Evolutionary conservation across 345 rosid species (phyloP).

Genomic region (Linum tenue): DNA sequence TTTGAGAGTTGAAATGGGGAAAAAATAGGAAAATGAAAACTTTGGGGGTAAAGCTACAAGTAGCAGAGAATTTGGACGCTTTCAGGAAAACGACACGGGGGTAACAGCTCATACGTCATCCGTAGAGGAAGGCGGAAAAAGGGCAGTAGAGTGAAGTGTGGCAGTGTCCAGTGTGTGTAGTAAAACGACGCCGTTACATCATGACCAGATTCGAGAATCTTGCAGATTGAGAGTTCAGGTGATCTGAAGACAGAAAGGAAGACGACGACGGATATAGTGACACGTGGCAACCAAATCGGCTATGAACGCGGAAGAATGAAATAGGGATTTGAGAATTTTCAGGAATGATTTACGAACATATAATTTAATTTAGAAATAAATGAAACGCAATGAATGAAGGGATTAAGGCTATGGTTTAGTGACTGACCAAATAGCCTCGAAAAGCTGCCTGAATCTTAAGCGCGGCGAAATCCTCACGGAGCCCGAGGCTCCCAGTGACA

Average conservation of each 20-base stretch:
- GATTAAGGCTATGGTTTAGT: not conserved
- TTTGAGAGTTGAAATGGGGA: not conserved
- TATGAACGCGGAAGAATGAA: not conserved
- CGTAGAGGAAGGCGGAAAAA: not conserved
- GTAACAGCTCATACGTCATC: conserved; percentile 17
- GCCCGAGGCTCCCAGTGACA: conserved; percentile 24
- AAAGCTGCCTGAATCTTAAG: conserved; percentile 74
- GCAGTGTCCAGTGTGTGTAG: not conserved
- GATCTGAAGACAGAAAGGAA: not conserved
- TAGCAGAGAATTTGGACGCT: not conserved
- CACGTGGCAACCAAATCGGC: not conserved
- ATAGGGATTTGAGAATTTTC: not conserved
- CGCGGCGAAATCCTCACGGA: conserved; percentile 41
- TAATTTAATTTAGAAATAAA: not conserved
- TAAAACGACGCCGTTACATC: conserved; percentile 12
- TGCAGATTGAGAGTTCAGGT: not conserved
- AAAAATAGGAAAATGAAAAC: not conserved
- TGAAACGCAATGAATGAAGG: not conserved
- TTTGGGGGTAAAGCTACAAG: not conserved
- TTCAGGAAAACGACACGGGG: conserved; percentile 21
- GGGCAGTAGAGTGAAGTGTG: not conserved
- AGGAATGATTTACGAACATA: not conserved
- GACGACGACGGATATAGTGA: not conserved
- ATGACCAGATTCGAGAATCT: not conserved
- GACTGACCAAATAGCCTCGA: conserved; percentile 82